phyloP scores from a whole-genome alignment of 2,329 filamentous ascomycete genomes.

The Thelonectria rubi region DNA sequence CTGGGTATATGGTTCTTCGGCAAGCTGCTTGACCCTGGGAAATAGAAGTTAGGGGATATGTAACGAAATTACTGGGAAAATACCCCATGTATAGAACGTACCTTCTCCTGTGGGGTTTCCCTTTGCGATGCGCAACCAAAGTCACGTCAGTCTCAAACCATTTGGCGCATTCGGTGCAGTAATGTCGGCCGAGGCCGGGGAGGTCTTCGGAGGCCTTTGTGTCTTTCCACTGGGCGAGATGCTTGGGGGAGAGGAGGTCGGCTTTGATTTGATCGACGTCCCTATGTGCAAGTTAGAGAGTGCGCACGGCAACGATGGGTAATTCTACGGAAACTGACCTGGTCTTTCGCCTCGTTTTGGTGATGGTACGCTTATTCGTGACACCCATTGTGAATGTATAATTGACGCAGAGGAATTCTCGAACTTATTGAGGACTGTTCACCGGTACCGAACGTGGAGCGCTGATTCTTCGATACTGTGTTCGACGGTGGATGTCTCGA shows the following conservation, averaged over 20 bases:
- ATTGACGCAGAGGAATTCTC: not conserved
- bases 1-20: conserved; percentile 86
- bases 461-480: conserved; percentile 8
- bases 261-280: conserved; percentile 92
- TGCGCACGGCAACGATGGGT: too few relatives aligned
- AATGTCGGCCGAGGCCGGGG: conserved; percentile 84
- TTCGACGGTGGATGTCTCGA: conserved; percentile 27
- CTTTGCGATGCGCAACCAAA: conserved; percentile 77
- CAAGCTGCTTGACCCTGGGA: conserved; percentile 78
- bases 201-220: conserved; percentile 86
- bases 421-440: not conserved
- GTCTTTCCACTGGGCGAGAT: conserved; percentile 81
- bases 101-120: conserved; percentile 95
- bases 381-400: conserved; percentile 67
- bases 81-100: conserved; percentile 28
- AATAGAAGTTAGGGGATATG: conserved; percentile 33
- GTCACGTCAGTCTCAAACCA: conserved; percentile 91
- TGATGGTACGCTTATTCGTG: conserved; percentile 70
- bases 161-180: conserved; percentile 93
- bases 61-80: not conserved
- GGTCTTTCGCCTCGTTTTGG: conserved; percentile 77
- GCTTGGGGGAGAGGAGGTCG: conserved; percentile 80
- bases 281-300: conserved; percentile 57
- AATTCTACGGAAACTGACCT: conserved; percentile 55
- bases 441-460: not conserved